These are phyloP conservation scores for Myxozyma monticola DNA, from an alignment of 805 yeast species.

Conservation along the genomic window DNA sequence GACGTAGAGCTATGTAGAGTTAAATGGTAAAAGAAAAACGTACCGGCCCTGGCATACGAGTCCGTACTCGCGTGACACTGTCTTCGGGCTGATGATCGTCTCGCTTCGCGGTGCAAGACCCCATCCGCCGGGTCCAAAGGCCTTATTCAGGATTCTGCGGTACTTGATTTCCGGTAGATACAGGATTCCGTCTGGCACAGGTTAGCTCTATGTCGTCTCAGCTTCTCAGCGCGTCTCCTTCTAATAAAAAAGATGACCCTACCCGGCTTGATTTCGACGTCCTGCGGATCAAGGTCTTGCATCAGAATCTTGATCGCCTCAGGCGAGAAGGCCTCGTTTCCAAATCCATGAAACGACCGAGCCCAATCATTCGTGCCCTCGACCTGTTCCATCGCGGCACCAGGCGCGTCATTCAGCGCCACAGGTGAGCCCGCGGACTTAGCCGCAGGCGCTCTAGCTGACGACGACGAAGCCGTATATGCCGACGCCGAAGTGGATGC, in stretches of 20 bases:
- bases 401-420: slow-evolving; percentile 14
- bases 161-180: slow-evolving; percentile 95
- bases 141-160: slow-evolving; percentile 79
- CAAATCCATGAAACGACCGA: slow-evolving; percentile 82
- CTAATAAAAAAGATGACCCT: not conserved
- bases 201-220: not conserved
- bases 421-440: not conserved
- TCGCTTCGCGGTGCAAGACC: slow-evolving; percentile 93
- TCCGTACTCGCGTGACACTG: slow-evolving; percentile 87
- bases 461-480: not conserved
- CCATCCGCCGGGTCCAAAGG: slow-evolving; percentile 99
- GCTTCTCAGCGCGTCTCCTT: not conserved
- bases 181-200: slow-evolving; percentile 66
- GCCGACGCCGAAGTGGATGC: not conserved
- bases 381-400: not conserved
- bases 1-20: not conserved
- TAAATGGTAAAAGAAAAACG: not conserved
- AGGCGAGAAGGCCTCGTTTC: slow-evolving; percentile 69
- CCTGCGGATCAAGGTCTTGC: slow-evolving; percentile 63
- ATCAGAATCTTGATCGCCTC: slow-evolving; percentile 61
- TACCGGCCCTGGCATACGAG: slow-evolving; percentile 77
- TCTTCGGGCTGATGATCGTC: slow-evolving; percentile 68
- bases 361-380: slow-evolving; percentile 63
- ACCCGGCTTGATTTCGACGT: slow-evolving; percentile 85
- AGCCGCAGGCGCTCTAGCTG: not conserved